Percentiles rank a stretch among this genome's conserved stretches.
These are phyloP conservation scores for Fusarium dlaminii DNA, from an alignment of 2,329 filamentous ascomycete species.

Conservation along the genomic window DNA sequence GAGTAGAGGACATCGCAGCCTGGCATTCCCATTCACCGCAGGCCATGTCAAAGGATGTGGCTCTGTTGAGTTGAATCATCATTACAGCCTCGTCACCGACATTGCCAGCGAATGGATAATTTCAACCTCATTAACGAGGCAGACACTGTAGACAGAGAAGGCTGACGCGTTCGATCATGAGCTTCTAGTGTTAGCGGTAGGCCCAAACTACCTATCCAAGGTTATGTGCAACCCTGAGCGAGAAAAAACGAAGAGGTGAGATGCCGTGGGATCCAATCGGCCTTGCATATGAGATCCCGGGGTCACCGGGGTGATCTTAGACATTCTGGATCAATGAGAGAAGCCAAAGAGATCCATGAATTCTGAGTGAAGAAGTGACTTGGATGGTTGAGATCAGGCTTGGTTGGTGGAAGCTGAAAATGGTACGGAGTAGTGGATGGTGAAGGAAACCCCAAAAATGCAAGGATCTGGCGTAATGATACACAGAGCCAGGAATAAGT, in stretches of 20 bases:
- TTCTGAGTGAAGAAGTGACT: conserved; percentile 9
- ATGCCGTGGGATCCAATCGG: conserved; percentile 39
- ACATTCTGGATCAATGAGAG: conserved; percentile 31
- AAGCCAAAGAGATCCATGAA: conserved; percentile 4
- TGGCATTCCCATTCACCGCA: conserved; percentile 4
- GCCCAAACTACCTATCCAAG: background rate
- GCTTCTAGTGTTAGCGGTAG: background rate
- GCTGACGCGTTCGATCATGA: conserved; percentile 31
- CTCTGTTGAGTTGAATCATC: conserved; percentile 22
- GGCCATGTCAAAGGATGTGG: conserved; percentile 30
- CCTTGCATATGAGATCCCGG: conserved; percentile 39
- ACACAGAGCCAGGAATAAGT: conserved; percentile 4
- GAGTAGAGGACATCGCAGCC: conserved; percentile 17
- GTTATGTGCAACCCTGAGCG: conserved; percentile 14
- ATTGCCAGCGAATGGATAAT: conserved; percentile 14
- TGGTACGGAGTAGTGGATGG: conserved; percentile 9
- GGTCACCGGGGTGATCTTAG: conserved; percentile 26
- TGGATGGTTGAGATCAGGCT: conserved; percentile 19
- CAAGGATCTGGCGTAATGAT: conserved; percentile 4
- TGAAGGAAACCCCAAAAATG: conserved; percentile 13
- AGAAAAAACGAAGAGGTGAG: conserved; percentile 23
- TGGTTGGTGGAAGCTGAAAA: conserved; percentile 34
- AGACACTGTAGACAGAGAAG: conserved; percentile 24
- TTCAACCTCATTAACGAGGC: conserved; percentile 15
- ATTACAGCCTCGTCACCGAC: conserved; percentile 24